Evolutionary conservation across 441 rosid species (phyloP), one percentile per base, ranked within the genome.

Genomic region (Croton setiger): DNA sequence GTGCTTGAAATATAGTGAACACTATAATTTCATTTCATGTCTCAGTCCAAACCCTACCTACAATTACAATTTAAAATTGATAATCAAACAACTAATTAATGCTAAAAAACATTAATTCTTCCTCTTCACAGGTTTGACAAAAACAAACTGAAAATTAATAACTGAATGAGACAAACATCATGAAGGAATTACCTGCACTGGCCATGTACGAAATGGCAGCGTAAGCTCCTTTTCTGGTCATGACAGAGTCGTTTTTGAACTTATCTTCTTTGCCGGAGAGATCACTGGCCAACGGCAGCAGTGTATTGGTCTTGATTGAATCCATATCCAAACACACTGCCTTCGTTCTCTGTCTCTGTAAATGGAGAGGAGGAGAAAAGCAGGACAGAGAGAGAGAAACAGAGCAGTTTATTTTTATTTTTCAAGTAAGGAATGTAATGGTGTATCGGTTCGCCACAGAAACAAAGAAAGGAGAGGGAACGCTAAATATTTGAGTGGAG

Each of bases 201-300:
- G 79, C 37, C 94, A 88, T 86, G 72, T 88, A 86, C 56, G 89
- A 84, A 60, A 80, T 33, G 64, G 91, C 91, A 66, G 94, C 94
- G 60, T 76, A 80, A 8, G 77, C 82, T 60, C 89, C 94, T 66
- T 65, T 70, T 41, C 17, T 70, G 60, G 80, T 69, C 78, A 79
- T 76, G 70, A 68, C 75, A 10, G 77, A 53, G 36, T 49, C 69
- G 45, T 63, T 72, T 20, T 62, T 51, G 35, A 20, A 67, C 35
- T 58, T 66, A 63, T 53, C 76, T 61, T 70, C 47, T 27, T 27
- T 36, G 53, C 17, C 57, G 39, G 60, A 27, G 33, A 75, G 64
- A 71, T 59, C 73, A n/a, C 17, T 17, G 7, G 45, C 52, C 11
- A 74, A 67, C 14, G 72, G 81, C 41, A 74, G 81, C 41, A 74